phyloP scores from a whole-genome alignment of 768 basidiomycete genomes.

The Scleroderma bovista region DNA sequence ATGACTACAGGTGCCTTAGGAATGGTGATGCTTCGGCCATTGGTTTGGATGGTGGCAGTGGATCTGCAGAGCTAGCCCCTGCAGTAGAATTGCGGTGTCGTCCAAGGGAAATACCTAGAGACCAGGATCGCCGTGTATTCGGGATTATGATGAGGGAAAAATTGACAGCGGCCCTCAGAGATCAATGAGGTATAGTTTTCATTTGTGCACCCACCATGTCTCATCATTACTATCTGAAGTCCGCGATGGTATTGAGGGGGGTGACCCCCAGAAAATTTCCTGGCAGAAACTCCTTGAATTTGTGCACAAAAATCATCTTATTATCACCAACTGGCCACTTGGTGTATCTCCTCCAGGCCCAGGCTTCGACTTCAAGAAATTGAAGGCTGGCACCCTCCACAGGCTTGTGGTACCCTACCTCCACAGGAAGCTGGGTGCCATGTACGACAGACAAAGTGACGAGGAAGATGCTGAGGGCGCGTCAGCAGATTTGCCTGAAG shows the following conservation, averaged over 20 bases:
- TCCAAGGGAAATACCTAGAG: not conserved
- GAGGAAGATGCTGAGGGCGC: not conserved
- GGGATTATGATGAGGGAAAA: not conserved
- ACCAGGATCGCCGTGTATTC: not conserved
- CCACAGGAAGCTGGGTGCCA: not conserved
- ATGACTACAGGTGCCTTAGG: not conserved
- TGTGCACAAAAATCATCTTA: not conserved
- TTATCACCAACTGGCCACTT: not conserved
- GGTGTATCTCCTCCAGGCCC: not conserved
- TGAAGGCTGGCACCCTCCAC: not conserved
- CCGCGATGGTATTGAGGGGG: not conserved
- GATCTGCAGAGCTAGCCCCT: not conserved
- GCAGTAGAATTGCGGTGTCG: not conserved
- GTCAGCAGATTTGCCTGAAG: not conserved
- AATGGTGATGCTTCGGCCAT: not conserved
- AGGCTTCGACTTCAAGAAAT: not conserved
- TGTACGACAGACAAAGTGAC: not conserved
- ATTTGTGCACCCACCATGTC: not conserved
- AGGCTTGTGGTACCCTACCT: not conserved
- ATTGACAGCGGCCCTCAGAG: not conserved
- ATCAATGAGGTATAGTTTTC: not conserved
- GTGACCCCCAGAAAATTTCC: not conserved
- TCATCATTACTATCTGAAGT: not conserved
- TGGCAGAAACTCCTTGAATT: not conserved
- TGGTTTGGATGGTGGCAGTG: not conserved